phyloP scores from a whole-genome alignment of 2,329 filamentous ascomycete genomes.

The Phoma sp. region DNA sequence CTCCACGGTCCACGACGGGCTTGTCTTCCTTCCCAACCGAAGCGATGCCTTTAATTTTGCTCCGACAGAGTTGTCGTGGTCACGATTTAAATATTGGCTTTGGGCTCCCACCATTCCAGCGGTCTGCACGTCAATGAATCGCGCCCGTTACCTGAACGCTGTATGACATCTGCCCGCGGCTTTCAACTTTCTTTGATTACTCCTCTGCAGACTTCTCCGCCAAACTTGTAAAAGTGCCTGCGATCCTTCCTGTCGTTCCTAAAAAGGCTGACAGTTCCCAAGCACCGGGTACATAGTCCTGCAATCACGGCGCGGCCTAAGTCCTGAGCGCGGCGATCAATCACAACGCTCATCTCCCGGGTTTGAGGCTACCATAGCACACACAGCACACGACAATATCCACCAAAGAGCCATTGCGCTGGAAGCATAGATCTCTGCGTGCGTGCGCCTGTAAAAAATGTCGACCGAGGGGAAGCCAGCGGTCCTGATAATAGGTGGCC shows the following conservation, averaged over 20 bases:
- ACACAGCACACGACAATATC: slow-evolving; percentile 17
- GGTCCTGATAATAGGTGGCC: slow-evolving; percentile 60
- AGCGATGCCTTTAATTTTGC: slow-evolving; percentile 4
- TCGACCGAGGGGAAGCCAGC: slow-evolving; percentile 50
- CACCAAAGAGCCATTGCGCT: slow-evolving; percentile 44
- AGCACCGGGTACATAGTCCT: slow-evolving; percentile 9
- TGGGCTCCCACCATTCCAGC: slow-evolving; percentile 15
- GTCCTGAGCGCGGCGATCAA: slow-evolving; percentile 20
- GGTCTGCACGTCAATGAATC: slow-evolving; percentile 21
- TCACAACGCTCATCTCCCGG: slow-evolving; percentile 18
- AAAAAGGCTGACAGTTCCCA: slow-evolving; percentile 6
- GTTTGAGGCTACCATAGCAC: slow-evolving; percentile 19
- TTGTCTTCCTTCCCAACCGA: slow-evolving; percentile 4
- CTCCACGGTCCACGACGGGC: slow-evolving; percentile 2
- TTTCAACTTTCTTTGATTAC: background rate
- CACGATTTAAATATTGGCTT: slow-evolving; percentile 17
- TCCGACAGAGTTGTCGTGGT: slow-evolving; percentile 4
- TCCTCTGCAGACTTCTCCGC: slow-evolving; percentile 1
- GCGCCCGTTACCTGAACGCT: slow-evolving; percentile 7
- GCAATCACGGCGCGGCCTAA: slow-evolving; percentile 15
- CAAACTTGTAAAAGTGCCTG: background rate
- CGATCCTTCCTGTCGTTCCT: background rate
- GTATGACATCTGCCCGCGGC: slow-evolving; percentile 14
- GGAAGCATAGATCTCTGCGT: slow-evolving; percentile 10
- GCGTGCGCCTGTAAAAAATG: slow-evolving; percentile 31